These are phyloP conservation scores for Ogataea angusta DNA, from an alignment of 805 yeast species.

Conservation along the genomic window DNA sequence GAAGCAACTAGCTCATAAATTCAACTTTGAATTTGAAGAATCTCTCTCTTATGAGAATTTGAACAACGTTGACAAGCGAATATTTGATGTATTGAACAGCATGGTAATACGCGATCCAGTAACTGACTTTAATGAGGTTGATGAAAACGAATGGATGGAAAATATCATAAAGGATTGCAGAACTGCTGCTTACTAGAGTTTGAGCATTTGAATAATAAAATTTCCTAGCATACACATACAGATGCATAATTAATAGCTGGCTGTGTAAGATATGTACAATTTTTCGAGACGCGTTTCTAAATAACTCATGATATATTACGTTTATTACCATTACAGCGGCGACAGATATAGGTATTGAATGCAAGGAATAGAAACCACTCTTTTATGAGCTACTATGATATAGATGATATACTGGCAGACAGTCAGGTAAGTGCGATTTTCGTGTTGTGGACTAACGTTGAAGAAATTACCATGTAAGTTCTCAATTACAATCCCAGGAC, in stretches of 20 bases:
- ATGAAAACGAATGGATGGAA: conserved; percentile 6
- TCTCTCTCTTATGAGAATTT: not conserved
- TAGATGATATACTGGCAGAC: conserved; percentile 73
- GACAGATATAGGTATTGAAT: too few relatives aligned
- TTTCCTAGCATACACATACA: too few relatives aligned
- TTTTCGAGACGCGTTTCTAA: not conserved
- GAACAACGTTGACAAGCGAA: conserved; percentile 1
- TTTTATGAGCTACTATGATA: conserved; percentile 54
- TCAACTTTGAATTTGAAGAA: conserved; percentile 9
- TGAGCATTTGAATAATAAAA: not conserved
- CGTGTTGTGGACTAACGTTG: conserved; percentile 1
- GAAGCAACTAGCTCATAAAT: conserved; percentile 16
- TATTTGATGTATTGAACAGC: not conserved
- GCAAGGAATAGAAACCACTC: not conserved
- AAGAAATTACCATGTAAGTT: conserved; percentile 74
- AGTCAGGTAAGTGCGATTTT: conserved; percentile 42
- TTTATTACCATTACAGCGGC: not conserved
- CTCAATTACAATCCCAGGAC: conserved; percentile 73
- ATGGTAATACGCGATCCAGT: not conserved
- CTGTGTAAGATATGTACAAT: not conserved
- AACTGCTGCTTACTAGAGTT: not conserved
- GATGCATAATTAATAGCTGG: too few relatives aligned
- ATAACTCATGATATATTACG: not conserved
- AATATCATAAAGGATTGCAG: conserved; percentile 2
- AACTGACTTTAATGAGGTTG: not conserved